phyloP scores from a whole-genome alignment of 257 asterid species.

The Solanum virginianum region DNA sequence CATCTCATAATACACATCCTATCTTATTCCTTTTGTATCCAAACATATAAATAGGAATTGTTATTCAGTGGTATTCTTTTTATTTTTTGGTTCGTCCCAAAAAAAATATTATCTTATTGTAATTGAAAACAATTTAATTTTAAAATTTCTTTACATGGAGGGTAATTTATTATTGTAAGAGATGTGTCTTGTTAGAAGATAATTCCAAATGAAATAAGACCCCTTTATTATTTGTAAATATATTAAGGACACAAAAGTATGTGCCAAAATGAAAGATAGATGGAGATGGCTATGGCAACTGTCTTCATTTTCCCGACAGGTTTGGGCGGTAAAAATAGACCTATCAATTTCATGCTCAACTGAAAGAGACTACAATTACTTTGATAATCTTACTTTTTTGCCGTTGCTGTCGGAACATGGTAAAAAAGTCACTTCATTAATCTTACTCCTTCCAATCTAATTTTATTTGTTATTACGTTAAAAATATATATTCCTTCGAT shows the following conservation, averaged over 20 bases:
- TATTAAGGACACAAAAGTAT: background rate
- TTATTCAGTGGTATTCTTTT: no score
- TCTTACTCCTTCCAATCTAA: no score
- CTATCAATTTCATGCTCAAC: constrained; percentile 6
- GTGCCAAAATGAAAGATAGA: background rate
- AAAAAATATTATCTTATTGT: no score
- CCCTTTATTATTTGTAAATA: background rate
- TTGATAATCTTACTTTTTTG: no score
- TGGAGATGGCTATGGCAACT: background rate
- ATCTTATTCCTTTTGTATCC: background rate
- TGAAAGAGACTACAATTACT: constrained; percentile 3
- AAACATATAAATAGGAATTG: background rate
- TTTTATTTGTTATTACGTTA: no score
- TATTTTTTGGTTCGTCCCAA: no score
- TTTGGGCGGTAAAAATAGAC: constrained; percentile 12
- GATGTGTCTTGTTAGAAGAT: background rate
- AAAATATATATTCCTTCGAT: no score
- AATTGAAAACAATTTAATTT: no score
- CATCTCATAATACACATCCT: background rate
- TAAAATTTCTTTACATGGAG: no score
- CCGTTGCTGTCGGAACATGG: no score
- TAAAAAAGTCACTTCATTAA: no score
- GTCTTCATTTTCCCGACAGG: background rate
- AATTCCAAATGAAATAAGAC: background rate
- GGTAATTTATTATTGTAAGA: background rate